Conservation (phyloP, 2,329 filamentous ascomycete species). For the Ceratocystis diversiconidia region DNA sequence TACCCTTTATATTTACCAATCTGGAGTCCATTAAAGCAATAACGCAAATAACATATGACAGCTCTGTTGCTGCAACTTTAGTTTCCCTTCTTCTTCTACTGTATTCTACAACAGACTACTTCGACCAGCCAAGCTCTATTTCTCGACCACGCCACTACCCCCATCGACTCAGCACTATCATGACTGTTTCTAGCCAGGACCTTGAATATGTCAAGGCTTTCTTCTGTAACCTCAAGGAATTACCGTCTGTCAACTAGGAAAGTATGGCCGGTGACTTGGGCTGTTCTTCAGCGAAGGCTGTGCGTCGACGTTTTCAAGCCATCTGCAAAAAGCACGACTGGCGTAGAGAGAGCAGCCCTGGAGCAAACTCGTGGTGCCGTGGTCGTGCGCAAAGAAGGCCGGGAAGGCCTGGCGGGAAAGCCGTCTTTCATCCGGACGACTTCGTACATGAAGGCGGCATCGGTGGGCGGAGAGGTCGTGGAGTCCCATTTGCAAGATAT, state of each 20-base stretch:
- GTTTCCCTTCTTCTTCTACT: no score
- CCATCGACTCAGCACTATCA: not conserved
- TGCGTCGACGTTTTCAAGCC: conserved; percentile 30
- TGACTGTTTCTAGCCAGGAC: not conserved
- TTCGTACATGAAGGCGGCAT: not conserved
- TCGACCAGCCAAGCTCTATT: no score
- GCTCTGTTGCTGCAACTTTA: no score
- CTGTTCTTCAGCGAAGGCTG: conserved; percentile 31
- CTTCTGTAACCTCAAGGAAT: conserved; percentile 30
- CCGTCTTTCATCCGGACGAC: not conserved
- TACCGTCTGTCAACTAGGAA: conserved; percentile 31
- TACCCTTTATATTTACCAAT: no score
- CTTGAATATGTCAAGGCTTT: conserved; percentile 21
- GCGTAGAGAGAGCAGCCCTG: conserved; percentile 24
- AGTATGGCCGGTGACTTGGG: conserved; percentile 26
- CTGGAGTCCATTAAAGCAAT: no score
- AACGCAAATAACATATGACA: no score
- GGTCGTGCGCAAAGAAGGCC: not conserved
- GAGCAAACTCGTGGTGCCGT: no score
- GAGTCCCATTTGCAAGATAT: not conserved
- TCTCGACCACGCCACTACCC: not conserved
- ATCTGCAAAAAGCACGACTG: conserved; percentile 30
- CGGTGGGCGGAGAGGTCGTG: not conserved
- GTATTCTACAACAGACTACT: no score
- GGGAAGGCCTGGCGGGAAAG: not conserved